These are phyloP conservation scores for Melampsora abietis-canadensis DNA, from an alignment of 1,284 basidiomycete genomes.

Conservation along the genomic window DNA sequence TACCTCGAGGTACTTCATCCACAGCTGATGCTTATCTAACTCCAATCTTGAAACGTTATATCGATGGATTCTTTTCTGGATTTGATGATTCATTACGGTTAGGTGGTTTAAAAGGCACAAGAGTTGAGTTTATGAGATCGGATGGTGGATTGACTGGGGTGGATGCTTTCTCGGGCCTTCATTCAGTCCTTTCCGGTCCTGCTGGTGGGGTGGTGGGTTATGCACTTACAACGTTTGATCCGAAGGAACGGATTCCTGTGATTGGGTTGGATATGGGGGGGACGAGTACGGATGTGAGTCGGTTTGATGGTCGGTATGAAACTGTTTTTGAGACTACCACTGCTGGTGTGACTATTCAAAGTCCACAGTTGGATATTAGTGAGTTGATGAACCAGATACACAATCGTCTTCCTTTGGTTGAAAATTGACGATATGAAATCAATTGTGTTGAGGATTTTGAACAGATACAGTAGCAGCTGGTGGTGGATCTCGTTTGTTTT, in stretches of 20 bases:
- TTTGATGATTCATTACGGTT: conserved; percentile 71
- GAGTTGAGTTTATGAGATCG: conserved; percentile 71
- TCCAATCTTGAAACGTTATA: conserved; percentile 76
- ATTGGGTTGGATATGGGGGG: conserved; percentile 84
- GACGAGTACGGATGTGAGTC: conserved; percentile 83
- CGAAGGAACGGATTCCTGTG: conserved; percentile 63
- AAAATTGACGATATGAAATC: neutral
- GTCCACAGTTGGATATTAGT: conserved; percentile 63
- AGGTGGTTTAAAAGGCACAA: conserved; percentile 46
- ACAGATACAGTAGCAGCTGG: conserved; percentile 66
- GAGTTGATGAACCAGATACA: neutral
- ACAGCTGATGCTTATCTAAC: conserved; percentile 97
- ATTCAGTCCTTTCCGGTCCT: conserved; percentile 80
- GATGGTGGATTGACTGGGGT: conserved; percentile 83
- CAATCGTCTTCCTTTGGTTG: conserved; percentile 15
- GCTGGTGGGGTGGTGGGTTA: conserved; percentile 86
- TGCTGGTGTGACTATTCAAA: conserved; percentile 82
- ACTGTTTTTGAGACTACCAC: conserved; percentile 86
- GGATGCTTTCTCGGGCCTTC: conserved; percentile 80
- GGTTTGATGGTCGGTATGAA: conserved; percentile 80
- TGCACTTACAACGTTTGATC: conserved; percentile 77
- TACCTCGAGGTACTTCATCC: conserved; percentile 83
- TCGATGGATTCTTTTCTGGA: conserved; percentile 87
- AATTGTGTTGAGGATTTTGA: neutral
- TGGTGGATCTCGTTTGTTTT: conserved; percentile 76